phyloP scores from a whole-genome alignment of 371 early-diverging fungal species.

The Dichotomocladium elegans region DNA sequence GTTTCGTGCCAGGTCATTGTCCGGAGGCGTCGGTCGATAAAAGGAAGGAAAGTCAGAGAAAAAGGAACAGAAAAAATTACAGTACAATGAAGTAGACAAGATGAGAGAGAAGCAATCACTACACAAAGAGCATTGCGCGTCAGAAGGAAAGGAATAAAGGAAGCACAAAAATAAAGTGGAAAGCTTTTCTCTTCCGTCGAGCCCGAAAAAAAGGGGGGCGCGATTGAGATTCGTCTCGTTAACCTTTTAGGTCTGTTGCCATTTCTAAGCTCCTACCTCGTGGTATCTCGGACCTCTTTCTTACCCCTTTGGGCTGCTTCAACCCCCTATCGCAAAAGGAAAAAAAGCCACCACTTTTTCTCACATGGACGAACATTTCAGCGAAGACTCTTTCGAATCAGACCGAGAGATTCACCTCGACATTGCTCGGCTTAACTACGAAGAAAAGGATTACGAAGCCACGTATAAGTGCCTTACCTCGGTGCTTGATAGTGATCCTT shows the following conservation, averaged over 20 bases:
- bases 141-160: background rate
- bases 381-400: background rate
- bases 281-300: background rate
- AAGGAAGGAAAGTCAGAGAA: background rate
- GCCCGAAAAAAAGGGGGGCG: no score
- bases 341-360: background rate
- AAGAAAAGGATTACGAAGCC: background rate
- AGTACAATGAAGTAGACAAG: no score
- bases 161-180: background rate
- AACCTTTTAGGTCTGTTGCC: no score
- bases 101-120: background rate
- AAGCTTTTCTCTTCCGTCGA: background rate
- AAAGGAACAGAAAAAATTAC: background rate
- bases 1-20: slow-evolving; percentile 12
- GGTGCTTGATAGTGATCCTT: background rate
- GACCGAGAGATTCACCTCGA: background rate
- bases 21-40: background rate
- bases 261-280: background rate
- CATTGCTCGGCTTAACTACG: background rate
- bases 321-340: background rate
- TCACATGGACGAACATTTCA: background rate
- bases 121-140: background rate
- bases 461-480: background rate
- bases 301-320: no score
- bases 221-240: no score